These are phyloP conservation scores for Dactylella cylindrospora DNA, from an alignment of 2,329 filamentous ascomycete genomes.

Conservation along the genomic window DNA sequence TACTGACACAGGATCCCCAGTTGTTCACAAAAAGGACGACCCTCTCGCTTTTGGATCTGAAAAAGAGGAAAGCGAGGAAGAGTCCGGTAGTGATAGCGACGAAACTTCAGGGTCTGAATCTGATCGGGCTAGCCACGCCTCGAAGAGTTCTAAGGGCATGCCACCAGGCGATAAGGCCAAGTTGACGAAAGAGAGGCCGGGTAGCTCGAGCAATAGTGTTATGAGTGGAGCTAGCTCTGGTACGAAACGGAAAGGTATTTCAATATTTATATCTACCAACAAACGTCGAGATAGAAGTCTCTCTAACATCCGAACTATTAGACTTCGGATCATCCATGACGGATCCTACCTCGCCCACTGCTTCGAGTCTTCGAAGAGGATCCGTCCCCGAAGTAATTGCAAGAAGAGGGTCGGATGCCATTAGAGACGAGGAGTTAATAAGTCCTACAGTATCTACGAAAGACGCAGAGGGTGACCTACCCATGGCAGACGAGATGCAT, in stretches of 20 bases:
- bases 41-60: slow-evolving; percentile 33
- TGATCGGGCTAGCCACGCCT: slow-evolving; percentile 13
- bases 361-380: slow-evolving; percentile 35
- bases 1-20: slow-evolving; percentile 5
- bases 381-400: slow-evolving; percentile 27
- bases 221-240: slow-evolving; percentile 28
- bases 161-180: not conserved
- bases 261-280: too few relatives aligned
- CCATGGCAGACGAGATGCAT: slow-evolving; percentile 28
- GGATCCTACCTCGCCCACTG: slow-evolving; percentile 36
- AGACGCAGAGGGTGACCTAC: slow-evolving; percentile 36
- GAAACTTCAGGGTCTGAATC: slow-evolving; percentile 25
- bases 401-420: slow-evolving; percentile 17
- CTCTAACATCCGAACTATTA: slow-evolving; percentile 6
- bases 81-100: slow-evolving; percentile 27
- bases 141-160: slow-evolving; percentile 30
- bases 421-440: slow-evolving; percentile 19
- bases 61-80: slow-evolving; percentile 21
- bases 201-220: slow-evolving; percentile 23
- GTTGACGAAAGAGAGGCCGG: slow-evolving; percentile 13
- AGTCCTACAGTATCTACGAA: slow-evolving; percentile 21
- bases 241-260: slow-evolving; percentile 44
- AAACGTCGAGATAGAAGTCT: too few relatives aligned
- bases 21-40: slow-evolving; percentile 27
- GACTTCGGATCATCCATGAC: slow-evolving; percentile 26